Base-by-base conservation (phyloP, 129 eudicot species). In the Escallonia rubra region DNA sequence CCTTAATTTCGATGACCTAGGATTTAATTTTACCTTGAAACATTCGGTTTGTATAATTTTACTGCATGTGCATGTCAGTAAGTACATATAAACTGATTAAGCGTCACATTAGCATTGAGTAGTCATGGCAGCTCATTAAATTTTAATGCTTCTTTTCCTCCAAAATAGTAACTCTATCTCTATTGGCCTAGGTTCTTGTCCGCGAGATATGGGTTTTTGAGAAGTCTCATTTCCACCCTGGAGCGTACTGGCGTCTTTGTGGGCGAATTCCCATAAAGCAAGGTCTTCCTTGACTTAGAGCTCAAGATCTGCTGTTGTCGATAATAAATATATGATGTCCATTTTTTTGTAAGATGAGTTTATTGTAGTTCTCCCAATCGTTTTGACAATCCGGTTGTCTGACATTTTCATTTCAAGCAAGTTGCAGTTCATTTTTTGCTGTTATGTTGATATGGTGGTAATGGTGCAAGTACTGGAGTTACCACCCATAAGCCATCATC, bases 181-280 rank as follows among this genome's bases (percentile, higher is more conserved):
- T 54, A 14, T 75, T 75, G 62, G 63, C 57, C 41, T 78, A 92
- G 98, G 81, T 92, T 34, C 87, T 80, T 56, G 98, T 92, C 47
- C 89, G 95, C 41, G 98, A 92, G 70, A 86, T 88, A 68, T 92
- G 98, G 98, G 98, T 92, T 53, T 92, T 92, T 47, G 98, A 92
- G 80, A 92, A 88, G 70, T 92, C 98, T 13, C 87, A 83, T 50
- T 92, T 86, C 79, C 98, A 92, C 68, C 76, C 82, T 3, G 94
- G 87, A 69, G 74, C 96, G 1, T 88, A 68, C 76, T 92, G 98
- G 98, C 91, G 95, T 61, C 95, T 92, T 3, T 92, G 98, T 80
- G 98, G 96, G 67, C 78, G 96, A 73, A 88, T 86, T 67, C 57
- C 76, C 39, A 67, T 69, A 8, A 73, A 66, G 61, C 63, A 72